Evolutionary conservation across 2,329 filamentous ascomycete species (phyloP), one percentile per base, ranked within the genome.

Genomic region (Rosellinia necatrix): DNA sequence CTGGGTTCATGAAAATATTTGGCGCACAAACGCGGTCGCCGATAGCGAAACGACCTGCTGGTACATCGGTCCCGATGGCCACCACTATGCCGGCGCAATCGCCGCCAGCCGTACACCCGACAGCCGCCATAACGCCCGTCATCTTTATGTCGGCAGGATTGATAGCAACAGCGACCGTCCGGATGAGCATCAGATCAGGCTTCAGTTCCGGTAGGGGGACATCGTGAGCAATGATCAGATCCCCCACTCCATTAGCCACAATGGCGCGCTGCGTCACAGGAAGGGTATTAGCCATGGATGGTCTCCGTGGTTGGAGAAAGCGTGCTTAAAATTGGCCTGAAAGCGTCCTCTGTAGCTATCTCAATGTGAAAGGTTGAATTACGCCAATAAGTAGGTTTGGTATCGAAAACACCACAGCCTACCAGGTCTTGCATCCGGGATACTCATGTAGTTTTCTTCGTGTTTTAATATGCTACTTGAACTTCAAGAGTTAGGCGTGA

Each of bases 141-240:
- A 55, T 38, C 13, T 53, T 53, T 8, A 15, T 13, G 30, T 43
- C 44, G 22, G 17, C 35, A 5, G 37, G 37, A 19, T 55, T 49
- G 3, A 55, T 24, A 9, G 32, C 24, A 2, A 49, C 52, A 6
- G 43, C 51, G 6, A 29, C 24, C 4, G 24, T 37, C 2, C 27
- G 25, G 22, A 44, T 27, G 7, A 40, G n/a, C 3, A 35, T 8
- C 4, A 15, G 4, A 8, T 35, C 32, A 6, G 13, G 13, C 9
- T 6, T 35, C 4, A 15, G 13, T 3, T 35, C 12, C 4, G 32
- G 32, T 8, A 35, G n/a, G 5, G n/a, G 32, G 3, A 8, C 32
- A 6, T 35, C 3, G 13, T 17, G 32, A 2, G 5, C 3, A 3
- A 35, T 13, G 7, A 4, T 3, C 2, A 35, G 4, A 8, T 13